Percentiles rank a stretch among this genome's conserved stretches.
These are phyloP conservation scores for Blastobotrys parvus DNA, from an alignment of 805 yeast species.

Conservation along the genomic window DNA sequence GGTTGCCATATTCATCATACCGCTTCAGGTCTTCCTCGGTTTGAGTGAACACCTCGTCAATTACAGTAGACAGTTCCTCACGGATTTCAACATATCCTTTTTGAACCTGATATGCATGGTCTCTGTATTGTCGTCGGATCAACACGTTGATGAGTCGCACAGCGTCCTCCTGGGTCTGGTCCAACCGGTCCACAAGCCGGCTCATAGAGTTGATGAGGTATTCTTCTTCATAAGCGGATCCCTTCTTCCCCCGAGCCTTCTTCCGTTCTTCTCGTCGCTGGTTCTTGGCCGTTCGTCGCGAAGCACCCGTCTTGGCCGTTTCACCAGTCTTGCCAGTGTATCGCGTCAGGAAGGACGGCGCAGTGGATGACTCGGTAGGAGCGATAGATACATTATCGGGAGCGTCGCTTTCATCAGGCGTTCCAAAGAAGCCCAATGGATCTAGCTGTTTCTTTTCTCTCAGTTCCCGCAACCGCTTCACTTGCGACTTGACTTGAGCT, in stretches of 20 bases:
- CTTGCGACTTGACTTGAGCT: constrained; percentile 75
- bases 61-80: constrained; percentile 46
- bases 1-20: constrained; percentile 78
- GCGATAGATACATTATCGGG: constrained; percentile 95
- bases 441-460: constrained; percentile 76
- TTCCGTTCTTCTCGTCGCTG: constrained; percentile 92
- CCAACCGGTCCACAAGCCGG: constrained; percentile 74
- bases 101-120: constrained; percentile 79
- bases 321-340: constrained; percentile 95
- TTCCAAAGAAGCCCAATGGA: constrained; percentile 79
- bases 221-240: constrained; percentile 95
- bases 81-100: constrained; percentile 52
- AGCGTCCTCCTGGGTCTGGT: constrained; percentile 69
- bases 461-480: constrained; percentile 73
- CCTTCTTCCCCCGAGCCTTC: constrained; percentile 94
- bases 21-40: constrained; percentile 85
- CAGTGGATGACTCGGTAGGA: constrained; percentile 86
- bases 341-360: constrained; percentile 87
- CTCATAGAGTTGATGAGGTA: constrained; percentile 83
- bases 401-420: constrained; percentile 64
- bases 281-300: constrained; percentile 86
- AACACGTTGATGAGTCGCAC: constrained; percentile 64
- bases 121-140: constrained; percentile 59
- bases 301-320: constrained; percentile 94
- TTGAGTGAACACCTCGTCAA: constrained; percentile 69